Evolutionary conservation across 495 filamentous ascomycete genomes (phyloP).

Genomic region (Pseudevernia furfuracea): DNA sequence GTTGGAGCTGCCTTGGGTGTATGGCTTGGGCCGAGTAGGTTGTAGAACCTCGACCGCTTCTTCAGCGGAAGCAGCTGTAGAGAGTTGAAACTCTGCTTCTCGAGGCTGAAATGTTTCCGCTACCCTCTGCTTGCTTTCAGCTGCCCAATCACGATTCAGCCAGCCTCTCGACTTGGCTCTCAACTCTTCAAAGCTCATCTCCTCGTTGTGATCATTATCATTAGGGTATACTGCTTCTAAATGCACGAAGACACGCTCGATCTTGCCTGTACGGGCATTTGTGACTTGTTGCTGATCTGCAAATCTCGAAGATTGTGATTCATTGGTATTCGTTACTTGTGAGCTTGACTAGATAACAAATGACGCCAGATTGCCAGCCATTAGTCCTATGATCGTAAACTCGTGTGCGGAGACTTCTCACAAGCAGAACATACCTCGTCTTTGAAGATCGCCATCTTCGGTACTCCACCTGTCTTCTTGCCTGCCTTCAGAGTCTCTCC

Average conservation of each 20-base stretch:
- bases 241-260: conserved; percentile 80
- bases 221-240: conserved; percentile 77
- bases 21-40: neutral
- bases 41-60: conserved; percentile 1
- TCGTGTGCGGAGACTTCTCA: conserved; percentile 45
- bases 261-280: conserved; percentile 69
- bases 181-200: conserved; percentile 86
- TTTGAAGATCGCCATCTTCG: conserved; percentile 89
- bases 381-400: conserved; percentile 99
- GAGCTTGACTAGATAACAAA: conserved; percentile 54
- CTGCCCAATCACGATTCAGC: conserved; percentile 60
- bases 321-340: conserved; percentile 33
- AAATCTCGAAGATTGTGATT: conserved; percentile 32
- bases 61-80: neutral
- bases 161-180: conserved; percentile 72
- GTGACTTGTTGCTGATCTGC: conserved; percentile 57
- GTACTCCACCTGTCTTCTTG: conserved; percentile 61
- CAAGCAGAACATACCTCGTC: conserved; percentile 69
- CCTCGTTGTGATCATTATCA: conserved; percentile 54
- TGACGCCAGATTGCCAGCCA: conserved; percentile 55
- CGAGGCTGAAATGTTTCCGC: neutral
- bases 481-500: conserved; percentile 85
- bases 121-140: conserved; percentile 14
- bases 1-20: conserved; percentile 15
- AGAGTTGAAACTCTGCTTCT: neutral